Percentiles rank a stretch among this genome's conserved stretches.
Conservation (phyloP, 805 yeast genomes). For the Wickerhamomyces chambardii region DNA sequence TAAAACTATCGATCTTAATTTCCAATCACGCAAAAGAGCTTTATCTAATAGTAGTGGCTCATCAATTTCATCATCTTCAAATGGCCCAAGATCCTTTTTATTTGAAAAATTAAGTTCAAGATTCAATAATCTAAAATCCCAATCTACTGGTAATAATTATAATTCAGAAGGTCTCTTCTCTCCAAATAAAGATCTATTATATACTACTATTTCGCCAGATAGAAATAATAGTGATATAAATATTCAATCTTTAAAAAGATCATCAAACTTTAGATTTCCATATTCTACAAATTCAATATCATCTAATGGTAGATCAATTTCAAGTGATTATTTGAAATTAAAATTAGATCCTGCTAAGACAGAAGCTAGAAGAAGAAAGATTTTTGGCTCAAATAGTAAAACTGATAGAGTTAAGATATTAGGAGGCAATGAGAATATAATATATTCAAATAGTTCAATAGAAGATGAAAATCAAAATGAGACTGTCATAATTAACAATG, state of each 20-base stretch:
- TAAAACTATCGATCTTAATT: constrained; percentile 5
- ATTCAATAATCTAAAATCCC: constrained; percentile 17
- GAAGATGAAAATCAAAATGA: not conserved
- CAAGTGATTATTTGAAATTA: constrained; percentile 19
- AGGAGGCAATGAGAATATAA: constrained; percentile 3
- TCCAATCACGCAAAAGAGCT: constrained; percentile 15
- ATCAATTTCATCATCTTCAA: constrained; percentile 5
- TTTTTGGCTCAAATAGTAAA: constrained; percentile 20
- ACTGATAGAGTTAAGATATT: constrained; percentile 17
- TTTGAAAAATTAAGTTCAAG: constrained; percentile 27
- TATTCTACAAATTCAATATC: constrained; percentile 4
- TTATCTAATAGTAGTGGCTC: constrained; percentile 14
- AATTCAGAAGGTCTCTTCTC: constrained; percentile 28
- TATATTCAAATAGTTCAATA: no score
- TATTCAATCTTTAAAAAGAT: not conserved
- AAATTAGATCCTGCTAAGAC: constrained; percentile 32
- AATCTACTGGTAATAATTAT: constrained; percentile 12
- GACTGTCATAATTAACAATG: no score
- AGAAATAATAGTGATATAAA: constrained; percentile 2
- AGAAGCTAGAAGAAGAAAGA: constrained; percentile 31
- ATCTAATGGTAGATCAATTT: constrained; percentile 15
- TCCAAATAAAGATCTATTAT: constrained; percentile 18
- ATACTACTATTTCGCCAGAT: constrained; percentile 9
- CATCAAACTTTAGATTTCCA: constrained; percentile 1
- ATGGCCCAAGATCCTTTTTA: constrained; percentile 16